Evolutionary conservation across 768 basidiomycete genomes (phyloP), one percentile per base, ranked within the genome.

Genomic region (Lactarius psammicola): DNA sequence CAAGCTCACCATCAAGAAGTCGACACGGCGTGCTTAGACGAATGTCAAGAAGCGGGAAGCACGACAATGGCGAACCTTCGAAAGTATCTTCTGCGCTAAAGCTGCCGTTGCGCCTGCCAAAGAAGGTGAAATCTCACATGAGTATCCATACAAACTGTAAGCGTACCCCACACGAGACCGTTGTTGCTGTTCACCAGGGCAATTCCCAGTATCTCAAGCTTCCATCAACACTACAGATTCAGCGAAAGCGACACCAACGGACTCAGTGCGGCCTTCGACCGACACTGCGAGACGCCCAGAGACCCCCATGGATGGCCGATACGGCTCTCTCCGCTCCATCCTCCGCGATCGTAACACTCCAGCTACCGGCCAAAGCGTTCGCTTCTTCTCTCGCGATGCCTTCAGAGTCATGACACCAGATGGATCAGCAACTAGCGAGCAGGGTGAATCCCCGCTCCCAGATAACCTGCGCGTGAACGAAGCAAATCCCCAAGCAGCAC

Each of bases 361-460:
- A 18, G 88, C 86, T 4, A 89, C 88, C 13, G 89, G 89, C n/a
- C 86, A 87, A 72, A 90, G 85, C 66, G 89, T 91, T 49, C 85
- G 89, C 7, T 90, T 91, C 77, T 89, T 90, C 74, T 85, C 88
- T 31, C 81, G 85, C 31, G 85, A 89, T 60, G 86, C 85, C 15
- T 87, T 83, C 77, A 86, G 81, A 68, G 78, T 83, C 28, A 84
- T 87, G 71, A 88, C 81, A 57, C 86, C 87, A n/a, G 86, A 90
- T 53, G 76, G 80, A 26, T 88, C 87, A 20, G 74, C 78, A 51
- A 80, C 81, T 55, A 76, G 73, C 62, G 74, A 78, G 56, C 73
- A 72, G 18, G 73, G 74, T 11, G 74, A 75, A 18, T 57, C 69
- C 0, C 71, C 73, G 3, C 70, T 78, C 28, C 68, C 70, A 10